phyloP scores from a whole-genome alignment of 352 stramenopile species.

The Blastocystis sp. region DNA sequence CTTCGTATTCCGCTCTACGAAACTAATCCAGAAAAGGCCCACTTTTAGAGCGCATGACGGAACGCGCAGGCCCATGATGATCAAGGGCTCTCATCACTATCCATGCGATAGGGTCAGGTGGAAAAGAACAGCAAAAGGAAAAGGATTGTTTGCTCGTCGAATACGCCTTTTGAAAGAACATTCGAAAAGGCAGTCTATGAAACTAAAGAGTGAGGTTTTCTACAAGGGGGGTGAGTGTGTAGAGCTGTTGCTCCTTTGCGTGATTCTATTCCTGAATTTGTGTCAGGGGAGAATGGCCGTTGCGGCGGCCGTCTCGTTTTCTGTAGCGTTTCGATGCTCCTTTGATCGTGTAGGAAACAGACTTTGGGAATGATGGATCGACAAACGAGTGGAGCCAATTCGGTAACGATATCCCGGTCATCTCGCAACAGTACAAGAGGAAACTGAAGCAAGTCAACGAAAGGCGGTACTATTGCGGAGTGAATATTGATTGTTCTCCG shows the following conservation, averaged over 20 bases:
- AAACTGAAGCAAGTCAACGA: conserved; percentile 45
- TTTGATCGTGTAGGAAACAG: conserved; percentile 21
- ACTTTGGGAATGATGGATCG: conserved; percentile 20
- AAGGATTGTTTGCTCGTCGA: background rate
- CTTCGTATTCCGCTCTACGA: too few species aligned
- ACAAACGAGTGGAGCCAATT: conserved; percentile 11
- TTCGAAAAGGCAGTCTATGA: background rate
- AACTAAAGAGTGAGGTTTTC: background rate
- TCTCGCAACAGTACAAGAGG: conserved; percentile 37
- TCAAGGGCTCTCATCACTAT: background rate
- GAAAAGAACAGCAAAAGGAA: background rate
- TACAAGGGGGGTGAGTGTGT: background rate
- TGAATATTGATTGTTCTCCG: conserved; percentile 64
- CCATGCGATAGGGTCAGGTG: background rate
- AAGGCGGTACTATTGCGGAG: conserved; percentile 54
- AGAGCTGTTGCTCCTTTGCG: conserved; percentile 43
- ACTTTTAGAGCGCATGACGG: background rate
- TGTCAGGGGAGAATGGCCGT: conserved; percentile 24
- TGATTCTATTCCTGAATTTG: conserved; percentile 30
- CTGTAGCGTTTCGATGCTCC: background rate
- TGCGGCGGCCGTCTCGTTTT: conserved; percentile 49
- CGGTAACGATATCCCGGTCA: conserved; percentile 35
- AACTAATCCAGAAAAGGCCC: background rate
- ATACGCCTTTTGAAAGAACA: background rate
- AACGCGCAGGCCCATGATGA: background rate